Base-by-base conservation (phyloP, 495 filamentous ascomycete genomes). In the Hypoxylon perforatum region DNA sequence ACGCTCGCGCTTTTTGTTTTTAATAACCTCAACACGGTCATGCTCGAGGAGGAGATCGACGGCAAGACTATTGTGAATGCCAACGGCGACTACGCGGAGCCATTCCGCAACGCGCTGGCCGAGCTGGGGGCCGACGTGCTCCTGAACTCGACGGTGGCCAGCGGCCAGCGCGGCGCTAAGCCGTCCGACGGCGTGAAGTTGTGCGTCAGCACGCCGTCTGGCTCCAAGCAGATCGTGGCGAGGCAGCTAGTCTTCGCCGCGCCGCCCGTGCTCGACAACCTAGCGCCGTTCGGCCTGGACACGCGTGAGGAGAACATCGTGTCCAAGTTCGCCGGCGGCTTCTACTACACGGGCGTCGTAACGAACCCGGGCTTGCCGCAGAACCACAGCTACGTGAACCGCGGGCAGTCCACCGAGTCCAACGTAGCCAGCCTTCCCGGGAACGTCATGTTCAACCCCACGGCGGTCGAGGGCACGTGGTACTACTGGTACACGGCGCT, bases 181-280 rank as follows among this genome's bases (percentile, higher is more conserved):
- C 19, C 65, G 7, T 30, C 44, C 10, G 49, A 60, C n/a, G 65
- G 65, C 17, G 65, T 68, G 47, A 58, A 21, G 41, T 58, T 68
- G 23, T 60, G 49, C 18, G 65, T 69, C 49, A 39, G 21, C n/a
- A 60, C 65, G 4, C 65, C 65, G 0, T 12, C 38, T 4, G 65
- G 65, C 15, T 19, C 10, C 0, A 75, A 78, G 51, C 65, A 68
- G 39, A 78, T 86, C 61, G 51, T 68, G 36, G 82, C 82, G 0
- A 80, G 77, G 41, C 80, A 83, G 62, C 71, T 86, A 12, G 52
- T 87, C n/a, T 67, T 84, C 25, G 70, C 83, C 0, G 79, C 82
- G 5, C 82, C 80, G 0, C 78, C 78, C 1, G 77, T 65, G 0
- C 44, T 77, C 0, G 46, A 71, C 2, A 82, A 69, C 44, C 38